Evolutionary conservation across 129 eudicot species (phyloP), one percentile per base, ranked within the genome.

Genomic region (Calendula officinalis): DNA sequence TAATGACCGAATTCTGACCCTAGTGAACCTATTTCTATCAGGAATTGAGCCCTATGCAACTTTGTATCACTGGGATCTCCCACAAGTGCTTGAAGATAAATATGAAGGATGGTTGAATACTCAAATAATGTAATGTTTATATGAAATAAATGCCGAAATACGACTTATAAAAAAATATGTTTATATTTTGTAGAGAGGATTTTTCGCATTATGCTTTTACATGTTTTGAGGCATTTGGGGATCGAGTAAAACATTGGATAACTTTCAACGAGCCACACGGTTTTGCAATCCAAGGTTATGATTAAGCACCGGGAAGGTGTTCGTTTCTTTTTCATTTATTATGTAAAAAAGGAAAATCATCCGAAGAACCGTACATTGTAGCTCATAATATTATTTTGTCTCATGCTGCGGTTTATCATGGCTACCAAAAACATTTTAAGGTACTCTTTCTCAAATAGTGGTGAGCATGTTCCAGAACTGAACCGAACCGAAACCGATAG

Each of bases 31-130:
- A 37, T 49, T 49, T 64, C 7, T 42, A 46, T 50, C 84, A 94
- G 99, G 96, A 71, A 88, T 94, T 54, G 64, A 83, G 77, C 99
- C 99, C 3, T 83, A 81, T 72, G 99, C 70, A 56, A 94, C 99
- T 61, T 59, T 94, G 68, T 94, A 79, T 52, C 99, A 94, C 76
- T 94, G 99, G 99, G 99, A 94, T 82, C 96, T 88, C 54, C 99
- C 99, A 32, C 96, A 88, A 70, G 64, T 48, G 66, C 95, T 94
- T n/a, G 87, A 94, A 65, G 99, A 94, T 68, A 75, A 53, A 63
- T 94, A 94, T 41, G 95, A 84, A 40, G 96, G 99, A 49, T 81
- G 91, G 79, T 72, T 94, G 51, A 80, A 81, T 83, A 75, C 56
- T 46, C 84, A 74, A 74, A 75, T 94, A 39, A 61, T 88, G 96